Base-by-base conservation (phyloP, 2,329 filamentous ascomycete genomes). In the Cercospora canescens region DNA sequence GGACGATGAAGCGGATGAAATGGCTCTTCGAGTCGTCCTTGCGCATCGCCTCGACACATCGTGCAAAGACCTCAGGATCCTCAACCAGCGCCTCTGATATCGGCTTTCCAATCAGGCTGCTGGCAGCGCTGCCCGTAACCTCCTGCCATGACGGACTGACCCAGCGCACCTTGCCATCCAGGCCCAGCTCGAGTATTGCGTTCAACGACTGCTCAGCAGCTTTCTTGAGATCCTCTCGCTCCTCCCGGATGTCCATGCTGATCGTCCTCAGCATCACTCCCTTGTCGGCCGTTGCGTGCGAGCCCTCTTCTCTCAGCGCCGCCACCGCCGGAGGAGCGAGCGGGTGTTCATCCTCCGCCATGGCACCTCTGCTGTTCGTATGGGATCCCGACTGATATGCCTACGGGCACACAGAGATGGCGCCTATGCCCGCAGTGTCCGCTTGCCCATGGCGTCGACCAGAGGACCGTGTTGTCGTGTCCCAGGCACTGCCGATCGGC, bases 191-290 rank as follows among this genome's bases (percentile, higher is more conserved):
- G 76, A 99, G 86, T 77, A 99, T 97, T 70, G 96, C 92, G 79
- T 98, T 99, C 77, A 97, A 85, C 24, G 94, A 97, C 82, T 97
- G 93, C 81, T 98, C 94, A 59, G 94, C 95, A 45, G 94, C 95
- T 82, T 97, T 92, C 76, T 94, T 93, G 72, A 99, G 86, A 77
- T 98, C 94, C 77, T 97, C 91, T 69, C 94, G 88, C 82, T 98
- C 93, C 76, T 96, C 93, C 73, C 92, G 90, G 74, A 98, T 97
- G 78, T 97, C 90, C 80, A 93, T 89, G 80, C 91, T 97, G 71
- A 95, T 82, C 12, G 92, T 83, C 66, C 88, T 81, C 73, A 85
- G 82, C 85, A 88, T 87, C 30, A 67, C 72, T 50, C 62, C 73
- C 70, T 62, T 69, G 62, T 62, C 62, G 56, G 32, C 39, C 32